phyloP scores from a whole-genome alignment of 257 asterid species.

The Nicotiana paniculata region DNA sequence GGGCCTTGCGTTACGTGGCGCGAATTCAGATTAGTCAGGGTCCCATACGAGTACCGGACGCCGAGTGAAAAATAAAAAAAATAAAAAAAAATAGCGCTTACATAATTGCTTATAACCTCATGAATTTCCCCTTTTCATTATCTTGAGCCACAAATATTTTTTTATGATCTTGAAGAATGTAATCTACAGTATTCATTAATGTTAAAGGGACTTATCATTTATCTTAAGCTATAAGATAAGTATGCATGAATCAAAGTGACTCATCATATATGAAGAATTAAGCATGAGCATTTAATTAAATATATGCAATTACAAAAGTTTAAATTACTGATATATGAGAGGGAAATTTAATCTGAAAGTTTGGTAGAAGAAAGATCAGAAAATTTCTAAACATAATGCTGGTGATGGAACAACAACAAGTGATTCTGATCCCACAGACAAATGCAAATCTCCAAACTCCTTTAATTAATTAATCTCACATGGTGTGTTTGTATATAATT shows the following conservation, averaged over 20 bases:
- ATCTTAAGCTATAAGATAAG: conserved; percentile 10
- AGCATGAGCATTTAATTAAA: not conserved
- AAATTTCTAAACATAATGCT: conserved; percentile 9
- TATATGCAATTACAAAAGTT: not conserved
- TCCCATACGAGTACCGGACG: too few species aligned
- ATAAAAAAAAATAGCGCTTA: too few species aligned
- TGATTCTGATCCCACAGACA: conserved; percentile 28
- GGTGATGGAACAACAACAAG: conserved; percentile 48
- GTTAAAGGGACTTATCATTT: not conserved
- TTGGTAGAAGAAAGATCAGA: conserved; percentile 36
- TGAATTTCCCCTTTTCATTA: not conserved
- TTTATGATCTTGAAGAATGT: not conserved
- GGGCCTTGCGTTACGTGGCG: too few species aligned
- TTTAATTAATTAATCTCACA: not conserved
- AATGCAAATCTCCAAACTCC: conserved; percentile 39
- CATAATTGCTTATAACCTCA: not conserved
- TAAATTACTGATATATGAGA: conserved; percentile 21
- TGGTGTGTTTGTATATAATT: not conserved
- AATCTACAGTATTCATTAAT: not conserved
- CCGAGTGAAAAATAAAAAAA: too few species aligned
- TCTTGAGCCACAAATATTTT: not conserved
- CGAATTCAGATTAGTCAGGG: too few species aligned
- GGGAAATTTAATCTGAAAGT: conserved; percentile 48
- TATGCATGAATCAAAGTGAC: conserved; percentile 15
- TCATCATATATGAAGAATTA: not conserved